Percentiles rank a stretch among this genome's conserved stretches.
phyloP scores from a whole-genome alignment of 2,329 filamentous ascomycete genomes.

The Fusarium vanettenii region DNA sequence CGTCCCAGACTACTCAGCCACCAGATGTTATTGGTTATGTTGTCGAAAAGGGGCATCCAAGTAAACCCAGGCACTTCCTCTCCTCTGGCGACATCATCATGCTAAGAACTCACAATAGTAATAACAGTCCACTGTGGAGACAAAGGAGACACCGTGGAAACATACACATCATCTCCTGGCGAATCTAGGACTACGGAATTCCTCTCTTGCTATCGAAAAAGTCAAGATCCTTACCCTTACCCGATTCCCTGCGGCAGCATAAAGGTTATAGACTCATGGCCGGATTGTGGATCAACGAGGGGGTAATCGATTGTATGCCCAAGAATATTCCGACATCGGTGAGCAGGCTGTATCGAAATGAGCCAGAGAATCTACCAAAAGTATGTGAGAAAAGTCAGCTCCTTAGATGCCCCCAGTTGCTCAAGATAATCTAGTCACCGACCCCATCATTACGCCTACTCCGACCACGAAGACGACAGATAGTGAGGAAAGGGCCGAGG shows the following conservation, averaged over 20 bases:
- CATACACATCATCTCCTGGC: background rate
- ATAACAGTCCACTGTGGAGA: background rate
- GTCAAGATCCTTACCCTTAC: background rate
- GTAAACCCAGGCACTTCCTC: background rate
- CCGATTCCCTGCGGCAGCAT: background rate
- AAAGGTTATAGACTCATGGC: background rate
- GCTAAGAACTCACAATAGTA: background rate
- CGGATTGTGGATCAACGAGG: background rate
- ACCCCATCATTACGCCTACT: background rate
- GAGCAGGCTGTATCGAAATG: background rate
- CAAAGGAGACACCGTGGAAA: background rate
- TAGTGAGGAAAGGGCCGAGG: background rate
- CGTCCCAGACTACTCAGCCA: background rate
- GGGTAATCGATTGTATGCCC: background rate
- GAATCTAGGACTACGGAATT: background rate
- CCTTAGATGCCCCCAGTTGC: background rate
- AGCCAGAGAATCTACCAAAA: background rate
- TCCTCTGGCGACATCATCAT: fast-evolving
- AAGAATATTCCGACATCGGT: background rate
- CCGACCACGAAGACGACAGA: background rate
- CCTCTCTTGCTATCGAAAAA: background rate
- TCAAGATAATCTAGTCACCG: background rate
- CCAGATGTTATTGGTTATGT: background rate
- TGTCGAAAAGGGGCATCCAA: background rate
- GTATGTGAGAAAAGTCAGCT: background rate